These are phyloP conservation scores for Symbiodinium pilosum DNA, from an alignment of 73 alveolate species.

Conservation along the genomic window DNA sequence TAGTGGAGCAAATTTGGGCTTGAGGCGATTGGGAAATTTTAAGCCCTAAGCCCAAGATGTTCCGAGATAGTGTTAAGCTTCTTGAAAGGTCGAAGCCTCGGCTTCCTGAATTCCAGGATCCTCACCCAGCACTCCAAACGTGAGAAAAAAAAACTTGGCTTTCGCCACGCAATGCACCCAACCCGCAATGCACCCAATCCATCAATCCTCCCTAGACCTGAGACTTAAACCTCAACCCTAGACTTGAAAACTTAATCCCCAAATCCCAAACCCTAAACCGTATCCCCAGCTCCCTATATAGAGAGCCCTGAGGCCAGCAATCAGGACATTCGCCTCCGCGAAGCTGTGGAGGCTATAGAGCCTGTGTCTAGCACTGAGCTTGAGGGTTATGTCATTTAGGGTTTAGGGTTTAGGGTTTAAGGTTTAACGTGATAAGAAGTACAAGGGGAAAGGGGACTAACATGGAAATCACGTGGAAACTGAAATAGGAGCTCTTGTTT, in stretches of 20 bases:
- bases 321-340: constrained; percentile 61
- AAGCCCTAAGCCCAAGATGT: too few relatives aligned
- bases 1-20: too few relatives aligned
- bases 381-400: not conserved
- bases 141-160: too few relatives aligned
- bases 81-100: too few relatives aligned
- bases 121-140: too few relatives aligned
- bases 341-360: constrained; percentile 59
- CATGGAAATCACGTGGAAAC: too few relatives aligned
- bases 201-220: not conserved
- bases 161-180: too few relatives aligned
- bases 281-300: not conserved
- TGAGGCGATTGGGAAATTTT: too few relatives aligned
- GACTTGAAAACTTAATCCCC: not conserved
- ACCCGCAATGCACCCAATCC: too few relatives aligned
- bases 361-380: constrained; percentile 46
- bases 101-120: too few relatives aligned
- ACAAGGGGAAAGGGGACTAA: not conserved
- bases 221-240: not conserved
- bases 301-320: constrained; percentile 24
- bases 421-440: not conserved
- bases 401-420: not conserved
- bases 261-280: not conserved
- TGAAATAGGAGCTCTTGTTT: not conserved
- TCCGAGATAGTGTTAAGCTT: too few relatives aligned